Conservation (phyloP, 2,329 filamentous ascomycete genomes). For the Verticillium albo-atrum region DNA sequence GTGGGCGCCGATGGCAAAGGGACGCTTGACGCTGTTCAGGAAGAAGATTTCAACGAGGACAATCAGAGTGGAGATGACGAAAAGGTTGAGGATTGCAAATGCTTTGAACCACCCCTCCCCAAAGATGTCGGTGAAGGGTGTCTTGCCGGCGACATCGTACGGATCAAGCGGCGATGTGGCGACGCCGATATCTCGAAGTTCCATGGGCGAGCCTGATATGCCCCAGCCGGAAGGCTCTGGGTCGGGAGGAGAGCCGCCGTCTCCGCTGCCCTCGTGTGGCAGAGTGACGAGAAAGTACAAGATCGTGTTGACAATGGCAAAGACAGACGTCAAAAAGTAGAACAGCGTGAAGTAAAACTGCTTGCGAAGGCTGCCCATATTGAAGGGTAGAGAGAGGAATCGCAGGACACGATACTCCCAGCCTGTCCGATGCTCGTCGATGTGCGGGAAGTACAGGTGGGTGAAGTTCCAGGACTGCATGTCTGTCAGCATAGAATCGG, state of each 20-base stretch:
- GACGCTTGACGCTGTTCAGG: constrained; percentile 51
- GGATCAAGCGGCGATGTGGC: background rate
- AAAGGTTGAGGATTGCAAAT: constrained; percentile 43
- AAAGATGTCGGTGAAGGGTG: constrained; percentile 37
- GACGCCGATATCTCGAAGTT: background rate
- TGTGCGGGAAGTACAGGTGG: constrained; percentile 42
- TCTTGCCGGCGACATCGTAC: background rate
- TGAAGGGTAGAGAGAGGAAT: constrained; percentile 39
- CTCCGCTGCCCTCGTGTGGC: constrained; percentile 18
- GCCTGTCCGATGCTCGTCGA: constrained; percentile 28
- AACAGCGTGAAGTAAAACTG: constrained; percentile 47
- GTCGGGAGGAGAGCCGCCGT: constrained; percentile 3
- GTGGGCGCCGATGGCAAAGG: constrained; percentile 39
- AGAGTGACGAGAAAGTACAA: constrained; percentile 44
- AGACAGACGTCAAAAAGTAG: constrained; percentile 41
- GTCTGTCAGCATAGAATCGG: background rate
- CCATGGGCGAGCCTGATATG: background rate
- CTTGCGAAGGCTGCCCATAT: constrained; percentile 33
- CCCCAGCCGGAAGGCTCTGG: constrained; percentile 9
- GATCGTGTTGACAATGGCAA: constrained; percentile 43
- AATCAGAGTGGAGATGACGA: constrained; percentile 35
- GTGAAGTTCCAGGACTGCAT: constrained; percentile 46
- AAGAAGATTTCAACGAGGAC: constrained; percentile 40
- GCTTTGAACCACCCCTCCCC: constrained; percentile 42
- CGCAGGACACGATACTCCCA: constrained; percentile 31